These are phyloP conservation scores for Cutaneotrichosporon curvatum DNA, from an alignment of 1,284 basidiomycete genomes.

Conservation along the genomic window DNA sequence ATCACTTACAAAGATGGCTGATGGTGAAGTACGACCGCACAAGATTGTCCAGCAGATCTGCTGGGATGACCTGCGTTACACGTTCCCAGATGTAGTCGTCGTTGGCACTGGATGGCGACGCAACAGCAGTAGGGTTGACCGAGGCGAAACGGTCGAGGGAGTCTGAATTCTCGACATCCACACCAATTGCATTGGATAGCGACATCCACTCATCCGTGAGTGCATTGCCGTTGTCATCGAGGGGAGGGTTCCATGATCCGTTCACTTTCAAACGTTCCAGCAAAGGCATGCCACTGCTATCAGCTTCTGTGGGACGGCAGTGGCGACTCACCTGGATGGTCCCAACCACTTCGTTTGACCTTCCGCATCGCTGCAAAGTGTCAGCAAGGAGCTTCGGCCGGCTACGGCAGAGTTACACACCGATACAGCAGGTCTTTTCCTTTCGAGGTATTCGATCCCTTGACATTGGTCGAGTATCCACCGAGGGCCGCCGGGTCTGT, in stretches of 20 bases:
- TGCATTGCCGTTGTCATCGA: slow-evolving; percentile 14
- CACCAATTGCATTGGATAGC: slow-evolving; percentile 26
- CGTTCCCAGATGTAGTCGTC: slow-evolving; percentile 24
- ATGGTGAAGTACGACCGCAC: slow-evolving; percentile 34
- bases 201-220: slow-evolving; percentile 30
- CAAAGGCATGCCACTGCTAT: slow-evolving; percentile 29
- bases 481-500: slow-evolving; percentile 9
- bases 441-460: slow-evolving; percentile 5
- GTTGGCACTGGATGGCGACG: slow-evolving; percentile 13
- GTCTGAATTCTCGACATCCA: slow-evolving; percentile 17
- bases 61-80: slow-evolving; percentile 19
- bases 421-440: slow-evolving; percentile 23
- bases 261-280: slow-evolving; percentile 27
- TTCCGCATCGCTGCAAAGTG: slow-evolving; percentile 16
- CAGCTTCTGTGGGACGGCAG: slow-evolving; percentile 25
- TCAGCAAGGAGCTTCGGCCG: slow-evolving; percentile 5
- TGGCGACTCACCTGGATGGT: slow-evolving; percentile 30
- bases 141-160: slow-evolving; percentile 8
- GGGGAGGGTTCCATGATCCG: slow-evolving; percentile 10
- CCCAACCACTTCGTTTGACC: slow-evolving; percentile 35
- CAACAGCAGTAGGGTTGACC: slow-evolving; percentile 1
- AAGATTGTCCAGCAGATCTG: slow-evolving; percentile 22
- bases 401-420: too few species aligned
- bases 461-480: slow-evolving; percentile 1
- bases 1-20: slow-evolving; percentile 25